Evolutionary conservation across 768 basidiomycete genomes (phyloP).

Genomic region (Ramaria sp.): DNA sequence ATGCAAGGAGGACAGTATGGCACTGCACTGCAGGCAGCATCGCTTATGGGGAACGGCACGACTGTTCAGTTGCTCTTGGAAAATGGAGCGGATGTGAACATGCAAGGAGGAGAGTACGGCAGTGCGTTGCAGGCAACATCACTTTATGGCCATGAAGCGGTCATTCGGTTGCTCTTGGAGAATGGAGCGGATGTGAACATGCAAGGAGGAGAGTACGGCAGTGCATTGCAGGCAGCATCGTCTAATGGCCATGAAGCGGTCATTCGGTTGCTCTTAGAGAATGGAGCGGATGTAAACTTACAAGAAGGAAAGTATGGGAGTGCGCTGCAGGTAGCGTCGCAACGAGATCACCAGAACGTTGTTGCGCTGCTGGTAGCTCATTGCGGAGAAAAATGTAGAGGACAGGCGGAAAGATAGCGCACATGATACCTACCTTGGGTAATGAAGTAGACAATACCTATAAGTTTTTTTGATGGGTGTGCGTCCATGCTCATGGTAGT

Average conservation of each 20-base stretch:
- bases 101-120: constrained; percentile 6
- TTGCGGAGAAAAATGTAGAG: too few relatives aligned
- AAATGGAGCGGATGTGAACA: constrained; percentile 7
- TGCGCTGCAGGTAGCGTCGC: constrained; percentile 1
- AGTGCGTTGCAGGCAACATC: constrained; percentile 3
- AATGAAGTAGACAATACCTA: too few relatives aligned
- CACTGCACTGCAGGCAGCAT: not conserved
- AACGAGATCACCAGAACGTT: too few relatives aligned
- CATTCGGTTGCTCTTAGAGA: constrained; percentile 3
- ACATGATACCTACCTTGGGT: too few relatives aligned
- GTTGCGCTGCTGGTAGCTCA: too few relatives aligned
- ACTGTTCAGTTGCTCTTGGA: constrained; percentile 1
- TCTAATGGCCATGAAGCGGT: not conserved
- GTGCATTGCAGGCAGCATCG: not conserved
- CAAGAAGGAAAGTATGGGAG: too few relatives aligned
- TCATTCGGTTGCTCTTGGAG: constrained; percentile 6
- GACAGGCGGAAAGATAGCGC: too few relatives aligned
- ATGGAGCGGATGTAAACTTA: not conserved
- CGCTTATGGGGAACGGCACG: not conserved
- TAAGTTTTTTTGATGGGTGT: too few relatives aligned
- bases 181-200: constrained; percentile 8
- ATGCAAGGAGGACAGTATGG: not conserved
- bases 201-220: constrained; percentile 3
- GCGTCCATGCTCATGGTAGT: too few relatives aligned
- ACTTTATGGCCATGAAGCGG: not conserved